Evolutionary conservation across 2,329 filamentous ascomycete genomes (phyloP), one percentile per base, ranked within the genome.

Genomic region (Ophiostoma fasciatum): DNA sequence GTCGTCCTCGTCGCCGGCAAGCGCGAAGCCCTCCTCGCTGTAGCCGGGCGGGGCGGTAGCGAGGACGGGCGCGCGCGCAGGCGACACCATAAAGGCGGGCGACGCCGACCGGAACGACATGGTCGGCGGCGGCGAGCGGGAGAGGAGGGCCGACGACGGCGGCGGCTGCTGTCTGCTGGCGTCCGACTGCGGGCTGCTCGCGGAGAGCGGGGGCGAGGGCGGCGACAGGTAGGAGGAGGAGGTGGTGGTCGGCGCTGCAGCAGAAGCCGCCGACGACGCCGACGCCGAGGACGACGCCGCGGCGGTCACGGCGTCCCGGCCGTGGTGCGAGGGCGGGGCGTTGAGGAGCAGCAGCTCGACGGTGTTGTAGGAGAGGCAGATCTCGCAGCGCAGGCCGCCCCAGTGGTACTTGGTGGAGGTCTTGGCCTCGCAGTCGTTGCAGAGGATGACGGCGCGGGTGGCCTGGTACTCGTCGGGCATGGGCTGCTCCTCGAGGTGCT

Each of bases 381-480:
- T 72, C 12, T 68, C 76, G 53, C 90, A 98, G 56, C 93, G 94
- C 31, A 94, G 64, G 0, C 90, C 90, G 5, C 96, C 64, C 84
- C 90, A 98, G 57, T 98, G 90, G 52, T 92, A 98, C 21, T 72
- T 70, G 17, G 90, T 84, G 17, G 81, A 80, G 42, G 80, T 87
- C 52, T 85, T 87, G 11, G 82, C 81, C 31, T 78, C 82, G 58
- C 90, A 98, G 58, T 98, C 90, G 53, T 98, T 96, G 58, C 90
- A 98, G 42, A 87, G 74, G 33, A 96, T 74, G 44, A 87, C 72
- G 12, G 85, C 88, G 43, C 76, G 76, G 5, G 82, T 85, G 48
- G 84, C 74, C 42, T 63, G 67, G 49, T 87, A 93, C 44, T 92
- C 82, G 6, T 67, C 60, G 0, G 90, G 90, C 85, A 98, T 96